phyloP scores from a whole-genome alignment of 164 flowering plant species.

The Protea cynaroides region DNA sequence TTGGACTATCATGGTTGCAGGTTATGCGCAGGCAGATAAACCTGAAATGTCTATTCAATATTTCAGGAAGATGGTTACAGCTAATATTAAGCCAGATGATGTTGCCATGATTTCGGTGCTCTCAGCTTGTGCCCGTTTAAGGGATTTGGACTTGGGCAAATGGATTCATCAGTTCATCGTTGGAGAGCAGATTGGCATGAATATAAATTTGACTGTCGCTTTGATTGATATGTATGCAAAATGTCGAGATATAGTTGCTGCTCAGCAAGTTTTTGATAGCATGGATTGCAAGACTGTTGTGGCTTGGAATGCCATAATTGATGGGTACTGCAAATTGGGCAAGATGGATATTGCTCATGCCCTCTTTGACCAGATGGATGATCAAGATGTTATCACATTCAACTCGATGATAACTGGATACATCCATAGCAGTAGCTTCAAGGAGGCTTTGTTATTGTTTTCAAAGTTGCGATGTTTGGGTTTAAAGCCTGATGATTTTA shows the following conservation, averaged over 20 bases:
- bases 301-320: slow-evolving; percentile 12
- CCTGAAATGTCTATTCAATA: not conserved
- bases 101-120: slow-evolving; percentile 1
- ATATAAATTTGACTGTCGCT: not conserved
- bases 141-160: slow-evolving; percentile 2
- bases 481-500: slow-evolving; percentile 5
- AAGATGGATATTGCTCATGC: slow-evolving; percentile 2
- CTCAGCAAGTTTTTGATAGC: not conserved
- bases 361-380: slow-evolving; percentile 4
- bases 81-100: slow-evolving; percentile 2
- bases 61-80: not conserved
- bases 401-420: slow-evolving; percentile 14
- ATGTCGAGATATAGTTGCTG: slow-evolving; percentile 9
- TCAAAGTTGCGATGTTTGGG: not conserved
- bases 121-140: slow-evolving; percentile 1
- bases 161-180: slow-evolving; percentile 1
- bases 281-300: not conserved
- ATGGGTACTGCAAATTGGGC: slow-evolving; percentile 11
- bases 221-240: slow-evolving; percentile 7
- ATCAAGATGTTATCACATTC: not conserved
- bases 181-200: not conserved
- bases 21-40: not conserved
- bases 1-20: not conserved
- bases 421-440: slow-evolving; percentile 3
- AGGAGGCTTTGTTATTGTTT: slow-evolving; percentile 8